Evolutionary conservation across 2,329 filamentous ascomycete species (phyloP), one percentile per base, ranked within the genome.

Genomic region (Colletotrichum orbiculare): DNA sequence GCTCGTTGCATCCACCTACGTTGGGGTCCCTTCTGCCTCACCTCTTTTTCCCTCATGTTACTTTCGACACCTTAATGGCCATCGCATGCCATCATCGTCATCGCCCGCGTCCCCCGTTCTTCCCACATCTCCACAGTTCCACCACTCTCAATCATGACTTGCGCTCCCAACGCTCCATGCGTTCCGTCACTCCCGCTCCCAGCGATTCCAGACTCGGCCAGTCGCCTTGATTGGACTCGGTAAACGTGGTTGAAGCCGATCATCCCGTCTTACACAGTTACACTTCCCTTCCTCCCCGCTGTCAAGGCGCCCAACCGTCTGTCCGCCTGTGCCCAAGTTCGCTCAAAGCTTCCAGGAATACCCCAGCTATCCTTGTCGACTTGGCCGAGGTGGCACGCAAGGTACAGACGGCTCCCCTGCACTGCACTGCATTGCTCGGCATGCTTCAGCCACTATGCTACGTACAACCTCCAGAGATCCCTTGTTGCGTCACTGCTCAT

Each of bases 401-500:
- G 58, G 62, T 47, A 65, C 62, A 17, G 47, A 53, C 53, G 33
- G 37, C 15, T 34, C 54, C 57, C 58, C 63, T 60, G 58, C 43
- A 55, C 37, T 45, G 38, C 56, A 59, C 50, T 53, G 50, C 45
- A 56, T 43, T 58, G 55, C 25, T 25, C 25, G 25, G 25, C 55
- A 50, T 37, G 55, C 46, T 65, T 54, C 54, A 65, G 58, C 63
- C 63, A 65, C 63, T 39, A 41, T 54, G 46, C 47, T 35, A 48
- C 37, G 60, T 17, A 17, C 43, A 46, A 45, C 45, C 57, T 43
- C 58, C 43, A 11, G 17, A 49, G 43, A 47, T 66, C 58, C 63
- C 59, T 57, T 63, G 57, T 66, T 66, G 57, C 65, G 65, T 66
- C 65, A 67, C 62, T 61, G 65, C 39, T 50, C 49, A 42, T 58